Base-by-base conservation (phyloP, 2,329 filamentous ascomycete species). In the Trichoderma afroharzianum region DNA sequence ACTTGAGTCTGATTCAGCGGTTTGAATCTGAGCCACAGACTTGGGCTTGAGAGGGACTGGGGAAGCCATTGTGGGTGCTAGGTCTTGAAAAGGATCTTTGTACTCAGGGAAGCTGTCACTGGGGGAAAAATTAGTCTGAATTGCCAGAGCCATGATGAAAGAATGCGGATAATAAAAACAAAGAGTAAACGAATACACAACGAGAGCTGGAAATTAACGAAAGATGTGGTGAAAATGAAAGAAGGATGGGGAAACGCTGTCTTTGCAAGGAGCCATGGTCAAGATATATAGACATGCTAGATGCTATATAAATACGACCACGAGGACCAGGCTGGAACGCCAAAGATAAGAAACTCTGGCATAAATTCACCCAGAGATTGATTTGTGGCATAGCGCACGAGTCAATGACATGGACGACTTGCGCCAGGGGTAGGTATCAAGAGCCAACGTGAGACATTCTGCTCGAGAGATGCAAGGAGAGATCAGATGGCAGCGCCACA, bases 81-180 rank as follows among this genome's bases (percentile, higher is more conserved):
- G 66, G 32, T 81, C 76, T 73, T 82, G 79, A 64, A 81, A 75
- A 26, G 81, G 80, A 76, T 84, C 83, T 75, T 77, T 77, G 74
- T 84, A 85, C n/a, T 83, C 81, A 55, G 83, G 83, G 73, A 85
- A 85, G 72, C 81, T 85, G 75, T 85, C 82, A 66, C 79, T 57
- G 59, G 76, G 71, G 53, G 77, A 72, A 26, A 82, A 73, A 79
- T 86, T 76, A 85, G 84, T 79, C 43, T 72, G 58, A 33, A 70
- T 53, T 72, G 64, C 66, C 39, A 69, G 53, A 18, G 66, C 64
- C 66, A 70, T 69, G 9, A 43, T 36, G 57, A 50, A 21, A 30
- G 28, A 47, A 39, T 0, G 55, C 55, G 18, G 21, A 57, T 53
- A 28, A 57, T 53, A 39, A 47, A 47, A n/a, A 15, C 7, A 36